Evolutionary conservation across 2,329 filamentous ascomycete species (phyloP).

Genomic region (Curvularia sp.): DNA sequence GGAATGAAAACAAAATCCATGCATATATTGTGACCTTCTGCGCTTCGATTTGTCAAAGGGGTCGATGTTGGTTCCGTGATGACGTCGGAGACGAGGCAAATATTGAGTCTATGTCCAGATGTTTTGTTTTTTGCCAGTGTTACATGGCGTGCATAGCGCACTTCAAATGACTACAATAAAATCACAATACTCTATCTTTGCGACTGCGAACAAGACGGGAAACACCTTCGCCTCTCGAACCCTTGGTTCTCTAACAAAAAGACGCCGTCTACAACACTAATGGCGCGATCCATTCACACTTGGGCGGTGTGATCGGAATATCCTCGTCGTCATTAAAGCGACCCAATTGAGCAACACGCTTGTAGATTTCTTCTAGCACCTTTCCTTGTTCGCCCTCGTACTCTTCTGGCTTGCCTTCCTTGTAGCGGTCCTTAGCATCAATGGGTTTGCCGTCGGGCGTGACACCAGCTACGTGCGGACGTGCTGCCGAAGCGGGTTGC

Average conservation of each 20-base stretch:
- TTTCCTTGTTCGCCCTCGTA: conserved; percentile 66
- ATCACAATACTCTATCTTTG: not conserved
- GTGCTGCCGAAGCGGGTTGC: conserved; percentile 18
- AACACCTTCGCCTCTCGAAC: too few relatives aligned
- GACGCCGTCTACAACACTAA: not conserved
- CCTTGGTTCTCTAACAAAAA: not conserved
- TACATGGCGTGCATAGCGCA: not conserved
- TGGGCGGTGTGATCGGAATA: conserved; percentile 80
- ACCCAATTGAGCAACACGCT: conserved; percentile 69
- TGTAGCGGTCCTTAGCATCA: conserved; percentile 58
- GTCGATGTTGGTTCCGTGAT: not conserved
- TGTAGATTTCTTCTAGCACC: conserved; percentile 66
- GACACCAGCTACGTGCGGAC: conserved; percentile 13
- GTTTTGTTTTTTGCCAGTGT: not conserved
- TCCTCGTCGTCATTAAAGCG: conserved; percentile 71
- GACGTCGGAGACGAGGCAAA: not conserved
- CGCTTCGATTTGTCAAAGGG: not conserved
- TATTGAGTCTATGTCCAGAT: not conserved
- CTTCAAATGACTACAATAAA: not conserved
- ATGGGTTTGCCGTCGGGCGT: conserved; percentile 24
- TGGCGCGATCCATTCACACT: conserved; percentile 66
- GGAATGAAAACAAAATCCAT: not conserved
- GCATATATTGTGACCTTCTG: not conserved
- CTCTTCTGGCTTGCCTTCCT: conserved; percentile 63
- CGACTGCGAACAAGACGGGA: not conserved